These are phyloP conservation scores for Letharia lupina DNA, from an alignment of 495 filamentous ascomycete species.

Conservation along the genomic window DNA sequence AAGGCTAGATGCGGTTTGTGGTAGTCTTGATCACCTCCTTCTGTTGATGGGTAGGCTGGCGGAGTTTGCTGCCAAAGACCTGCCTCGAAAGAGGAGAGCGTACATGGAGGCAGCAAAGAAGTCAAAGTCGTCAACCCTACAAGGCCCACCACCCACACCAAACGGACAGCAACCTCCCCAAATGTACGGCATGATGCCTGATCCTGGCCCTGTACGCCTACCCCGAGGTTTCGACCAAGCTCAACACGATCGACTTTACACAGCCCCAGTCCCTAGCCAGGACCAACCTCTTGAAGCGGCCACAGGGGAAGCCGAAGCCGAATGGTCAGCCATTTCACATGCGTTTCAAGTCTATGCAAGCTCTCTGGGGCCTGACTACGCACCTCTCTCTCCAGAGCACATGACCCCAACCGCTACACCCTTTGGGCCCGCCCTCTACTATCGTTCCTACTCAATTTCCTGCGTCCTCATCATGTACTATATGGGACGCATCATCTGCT, in stretches of 20 bases:
- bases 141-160: constrained; percentile 25
- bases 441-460: constrained; percentile 76
- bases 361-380: constrained; percentile 66
- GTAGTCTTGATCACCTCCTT: constrained; percentile 76
- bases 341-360: constrained; percentile 60
- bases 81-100: constrained; percentile 65
- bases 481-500: constrained; percentile 67
- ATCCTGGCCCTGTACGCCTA: constrained; percentile 32
- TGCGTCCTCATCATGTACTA: constrained; percentile 80
- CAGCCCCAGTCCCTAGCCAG: constrained; percentile 26
- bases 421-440: constrained; percentile 76
- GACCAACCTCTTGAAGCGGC: constrained; percentile 50
- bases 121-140: constrained; percentile 27
- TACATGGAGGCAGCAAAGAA: constrained; percentile 17
- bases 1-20: constrained; percentile 71
- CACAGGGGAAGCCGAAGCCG: constrained; percentile 59
- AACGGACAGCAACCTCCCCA: constrained; percentile 25
- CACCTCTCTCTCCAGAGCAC: constrained; percentile 66
- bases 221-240: constrained; percentile 36
- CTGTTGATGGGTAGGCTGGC: constrained; percentile 76
- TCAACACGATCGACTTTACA: constrained; percentile 22
- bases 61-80: constrained; percentile 71
- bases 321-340: constrained; percentile 67
- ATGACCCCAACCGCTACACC: constrained; percentile 55
- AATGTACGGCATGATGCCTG: constrained; percentile 49